Evolutionary conservation across 2,329 filamentous ascomycete species (phyloP).

Genomic region (Ampelomyces quisqualis): DNA sequence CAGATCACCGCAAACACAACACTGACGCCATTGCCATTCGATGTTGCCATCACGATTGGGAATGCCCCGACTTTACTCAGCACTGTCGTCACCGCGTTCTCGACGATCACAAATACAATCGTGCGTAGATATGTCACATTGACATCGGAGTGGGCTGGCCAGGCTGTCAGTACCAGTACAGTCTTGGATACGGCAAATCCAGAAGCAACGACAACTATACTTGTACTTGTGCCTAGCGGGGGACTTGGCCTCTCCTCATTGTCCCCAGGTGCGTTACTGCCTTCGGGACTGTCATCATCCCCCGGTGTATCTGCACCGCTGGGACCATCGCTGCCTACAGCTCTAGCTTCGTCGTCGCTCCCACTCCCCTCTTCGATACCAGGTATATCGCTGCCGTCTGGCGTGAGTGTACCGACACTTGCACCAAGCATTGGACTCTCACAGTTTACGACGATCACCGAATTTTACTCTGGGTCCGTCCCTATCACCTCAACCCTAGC

Average conservation of each 20-base stretch:
- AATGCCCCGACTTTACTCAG: constrained; percentile 4
- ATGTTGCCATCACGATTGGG: constrained; percentile 3
- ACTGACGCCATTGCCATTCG: constrained; percentile 2
- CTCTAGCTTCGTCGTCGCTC: neutral
- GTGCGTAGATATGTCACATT: neutral
- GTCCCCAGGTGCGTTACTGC: neutral
- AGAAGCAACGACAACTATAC: neutral
- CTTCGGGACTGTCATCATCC: neutral
- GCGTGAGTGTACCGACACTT: neutral
- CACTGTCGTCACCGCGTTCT: constrained; percentile 3
- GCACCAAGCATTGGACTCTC: neutral
- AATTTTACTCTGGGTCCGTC: neutral
- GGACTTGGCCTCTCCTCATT: neutral
- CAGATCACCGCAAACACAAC: constrained; percentile 2
- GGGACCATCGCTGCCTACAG: neutral
- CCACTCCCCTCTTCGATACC: neutral
- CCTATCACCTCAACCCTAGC: neutral
- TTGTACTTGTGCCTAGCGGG: neutral
- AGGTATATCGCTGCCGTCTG: neutral
- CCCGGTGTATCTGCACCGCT: neutral
- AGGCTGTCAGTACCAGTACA: neutral
- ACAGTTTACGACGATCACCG: neutral
- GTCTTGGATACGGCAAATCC: neutral
- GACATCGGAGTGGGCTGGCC: neutral
- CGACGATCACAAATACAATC: constrained; percentile 1